Conservation (phyloP, 2,329 filamentous ascomycete species). For the Tolypocladium ovalisporum region DNA sequence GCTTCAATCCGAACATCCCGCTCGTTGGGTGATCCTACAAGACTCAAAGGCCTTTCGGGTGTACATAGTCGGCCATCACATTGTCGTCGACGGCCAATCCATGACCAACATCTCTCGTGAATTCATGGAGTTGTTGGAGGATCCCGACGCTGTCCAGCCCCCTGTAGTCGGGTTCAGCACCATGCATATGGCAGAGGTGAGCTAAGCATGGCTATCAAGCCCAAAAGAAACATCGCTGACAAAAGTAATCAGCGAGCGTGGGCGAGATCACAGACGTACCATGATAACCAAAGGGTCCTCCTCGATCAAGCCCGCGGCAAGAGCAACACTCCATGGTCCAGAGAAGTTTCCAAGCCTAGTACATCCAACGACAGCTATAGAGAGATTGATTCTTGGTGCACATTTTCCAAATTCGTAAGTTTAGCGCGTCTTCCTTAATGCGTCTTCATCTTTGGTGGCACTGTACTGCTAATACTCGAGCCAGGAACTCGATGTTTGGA, state of each 20-base stretch:
- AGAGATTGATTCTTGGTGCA: constrained; percentile 2
- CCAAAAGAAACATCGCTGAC: neutral
- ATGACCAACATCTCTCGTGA: constrained; percentile 6
- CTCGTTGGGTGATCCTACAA: constrained; percentile 4
- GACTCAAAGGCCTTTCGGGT: constrained; percentile 2
- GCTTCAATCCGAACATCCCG: constrained; percentile 1
- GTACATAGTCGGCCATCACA: constrained; percentile 5
- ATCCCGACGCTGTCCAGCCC: neutral
- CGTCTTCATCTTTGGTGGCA: neutral
- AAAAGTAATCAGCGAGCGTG: neutral
- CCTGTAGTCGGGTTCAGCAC: neutral
- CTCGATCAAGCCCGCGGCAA: neutral
- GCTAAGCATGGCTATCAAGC: neutral
- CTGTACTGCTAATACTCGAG: neutral
- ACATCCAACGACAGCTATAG: neutral
- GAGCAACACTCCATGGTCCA: neutral
- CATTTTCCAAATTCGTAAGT: constrained; percentile 2
- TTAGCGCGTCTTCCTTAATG: neutral
- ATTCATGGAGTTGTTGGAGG: constrained; percentile 2
- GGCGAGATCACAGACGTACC: constrained; percentile 1
- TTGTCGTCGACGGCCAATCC: constrained; percentile 5
- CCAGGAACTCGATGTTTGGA: constrained; percentile 5
- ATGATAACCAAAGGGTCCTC: constrained; percentile 1
- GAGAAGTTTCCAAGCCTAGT: neutral
- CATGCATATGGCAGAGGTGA: constrained; percentile 5